phyloP scores from a whole-genome alignment of 2,329 filamentous ascomycete species.

The Apiospora kogelbergensis region DNA sequence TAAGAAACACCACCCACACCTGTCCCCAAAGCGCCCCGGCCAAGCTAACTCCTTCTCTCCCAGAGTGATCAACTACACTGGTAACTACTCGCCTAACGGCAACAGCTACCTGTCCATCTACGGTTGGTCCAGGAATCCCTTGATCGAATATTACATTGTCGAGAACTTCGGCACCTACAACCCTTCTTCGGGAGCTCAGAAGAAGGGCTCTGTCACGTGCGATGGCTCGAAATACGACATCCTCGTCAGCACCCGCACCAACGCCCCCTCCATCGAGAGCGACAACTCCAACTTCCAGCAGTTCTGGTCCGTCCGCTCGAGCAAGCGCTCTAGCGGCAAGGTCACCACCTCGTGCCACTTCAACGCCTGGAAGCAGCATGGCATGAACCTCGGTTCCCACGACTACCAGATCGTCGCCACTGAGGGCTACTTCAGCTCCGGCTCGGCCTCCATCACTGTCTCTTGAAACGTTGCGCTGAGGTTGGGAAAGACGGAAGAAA shows the following conservation, averaged over 20 bases:
- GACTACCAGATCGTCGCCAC: conserved; percentile 51
- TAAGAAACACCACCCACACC: neutral
- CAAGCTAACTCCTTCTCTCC: too few relatives aligned
- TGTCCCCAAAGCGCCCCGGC: too few relatives aligned
- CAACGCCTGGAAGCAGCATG: conserved; percentile 44
- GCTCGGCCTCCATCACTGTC: conserved; percentile 40
- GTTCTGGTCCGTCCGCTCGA: conserved; percentile 48
- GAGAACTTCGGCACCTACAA: conserved; percentile 44
- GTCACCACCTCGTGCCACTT: conserved; percentile 49
- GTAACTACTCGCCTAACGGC: conserved; percentile 44
- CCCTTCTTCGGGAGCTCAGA: conserved; percentile 34
- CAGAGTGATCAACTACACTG: conserved; percentile 53
- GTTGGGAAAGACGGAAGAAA: too few relatives aligned
- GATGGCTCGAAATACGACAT: conserved; percentile 37
- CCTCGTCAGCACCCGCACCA: conserved; percentile 33
- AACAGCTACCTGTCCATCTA: conserved; percentile 45
- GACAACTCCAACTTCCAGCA: conserved; percentile 45
- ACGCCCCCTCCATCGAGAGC: conserved; percentile 45
- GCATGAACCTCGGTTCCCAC: conserved; percentile 42
- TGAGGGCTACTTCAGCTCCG: conserved; percentile 45
- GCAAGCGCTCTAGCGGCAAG: conserved; percentile 45
- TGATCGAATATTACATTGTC: conserved; percentile 42
- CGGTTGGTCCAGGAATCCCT: conserved; percentile 39
- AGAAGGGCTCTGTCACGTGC: conserved; percentile 29
- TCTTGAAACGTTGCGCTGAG: too few relatives aligned